Conservation (phyloP, 305 asterid species). For the Solanum hybrid region DNA sequence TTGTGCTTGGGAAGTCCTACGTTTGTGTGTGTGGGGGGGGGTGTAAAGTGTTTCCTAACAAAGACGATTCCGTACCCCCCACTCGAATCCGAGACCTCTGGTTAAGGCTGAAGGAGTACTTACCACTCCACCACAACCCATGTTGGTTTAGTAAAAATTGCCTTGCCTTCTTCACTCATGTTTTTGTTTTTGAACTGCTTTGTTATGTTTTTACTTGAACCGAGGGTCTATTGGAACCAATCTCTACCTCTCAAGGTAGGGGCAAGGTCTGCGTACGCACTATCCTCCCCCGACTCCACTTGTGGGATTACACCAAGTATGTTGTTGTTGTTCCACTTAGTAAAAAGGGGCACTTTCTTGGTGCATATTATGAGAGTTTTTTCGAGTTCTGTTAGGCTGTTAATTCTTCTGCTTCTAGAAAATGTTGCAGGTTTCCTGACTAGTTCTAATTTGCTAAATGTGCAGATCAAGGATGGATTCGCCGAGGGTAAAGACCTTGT, state of each 20-base stretch:
- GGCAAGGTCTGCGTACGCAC: background rate
- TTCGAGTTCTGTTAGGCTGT: background rate
- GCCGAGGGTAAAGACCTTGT: background rate
- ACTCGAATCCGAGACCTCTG: background rate
- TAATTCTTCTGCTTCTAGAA: background rate
- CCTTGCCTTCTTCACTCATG: background rate
- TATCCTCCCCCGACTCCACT: too few relatives aligned
- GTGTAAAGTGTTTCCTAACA: background rate
- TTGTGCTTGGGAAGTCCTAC: background rate
- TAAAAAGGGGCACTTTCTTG: background rate
- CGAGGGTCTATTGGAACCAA: background rate
- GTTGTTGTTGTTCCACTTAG: background rate
- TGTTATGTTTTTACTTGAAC: background rate
- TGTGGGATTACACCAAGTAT: background rate
- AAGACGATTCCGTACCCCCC: background rate
- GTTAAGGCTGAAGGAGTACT: background rate
- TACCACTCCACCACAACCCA: background rate
- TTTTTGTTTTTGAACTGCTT: background rate
- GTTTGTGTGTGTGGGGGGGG: too few relatives aligned
- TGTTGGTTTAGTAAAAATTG: background rate
- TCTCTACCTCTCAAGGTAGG: background rate
- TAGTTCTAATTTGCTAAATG: background rate
- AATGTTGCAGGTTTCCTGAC: background rate
- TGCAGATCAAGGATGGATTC: slow-evolving; percentile 22
- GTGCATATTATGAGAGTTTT: background rate